Evolutionary conservation across 1,139 yeast species (phyloP).

Genomic region (Torulaspora pretoriensis): DNA sequence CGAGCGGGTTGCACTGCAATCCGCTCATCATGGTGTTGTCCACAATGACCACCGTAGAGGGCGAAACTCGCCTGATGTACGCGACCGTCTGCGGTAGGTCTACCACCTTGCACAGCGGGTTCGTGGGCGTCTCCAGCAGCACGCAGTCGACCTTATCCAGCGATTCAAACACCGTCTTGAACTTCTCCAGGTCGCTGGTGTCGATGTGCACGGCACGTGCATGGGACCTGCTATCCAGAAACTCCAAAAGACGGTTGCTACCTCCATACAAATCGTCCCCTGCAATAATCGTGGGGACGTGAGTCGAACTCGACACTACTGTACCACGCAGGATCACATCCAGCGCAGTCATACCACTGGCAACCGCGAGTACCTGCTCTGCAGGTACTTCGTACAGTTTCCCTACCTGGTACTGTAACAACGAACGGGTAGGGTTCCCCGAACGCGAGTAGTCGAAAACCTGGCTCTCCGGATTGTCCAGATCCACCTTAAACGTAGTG

Average conservation of each 20-base stretch:
- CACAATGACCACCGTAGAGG: conserved; percentile 71
- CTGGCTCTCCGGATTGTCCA: conserved; percentile 59
- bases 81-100: conserved; percentile 65
- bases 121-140: conserved; percentile 84
- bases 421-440: conserved; percentile 91
- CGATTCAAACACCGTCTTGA: conserved; percentile 39
- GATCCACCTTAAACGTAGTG: conserved; percentile 81
- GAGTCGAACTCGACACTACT: conserved; percentile 48
- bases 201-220: conserved; percentile 73
- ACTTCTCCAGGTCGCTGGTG: conserved; percentile 59
- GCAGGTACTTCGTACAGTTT: conserved; percentile 63
- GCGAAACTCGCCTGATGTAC: conserved; percentile 63
- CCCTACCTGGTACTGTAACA: conserved; percentile 70
- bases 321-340: conserved; percentile 71
- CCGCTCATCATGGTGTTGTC: conserved; percentile 98
- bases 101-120: conserved; percentile 83
- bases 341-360: conserved; percentile 89
- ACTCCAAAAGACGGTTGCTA: conserved; percentile 77
- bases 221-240: conserved; percentile 62
- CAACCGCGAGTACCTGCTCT: conserved; percentile 68
- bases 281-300: conserved; percentile 50
- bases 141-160: conserved; percentile 48
- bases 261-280: conserved; percentile 96
- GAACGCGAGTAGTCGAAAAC: conserved; percentile 88
- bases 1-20: conserved; percentile 74